Base-by-base conservation (phyloP, 2,329 filamentous ascomycete genomes). In the Zalaria sp. region DNA sequence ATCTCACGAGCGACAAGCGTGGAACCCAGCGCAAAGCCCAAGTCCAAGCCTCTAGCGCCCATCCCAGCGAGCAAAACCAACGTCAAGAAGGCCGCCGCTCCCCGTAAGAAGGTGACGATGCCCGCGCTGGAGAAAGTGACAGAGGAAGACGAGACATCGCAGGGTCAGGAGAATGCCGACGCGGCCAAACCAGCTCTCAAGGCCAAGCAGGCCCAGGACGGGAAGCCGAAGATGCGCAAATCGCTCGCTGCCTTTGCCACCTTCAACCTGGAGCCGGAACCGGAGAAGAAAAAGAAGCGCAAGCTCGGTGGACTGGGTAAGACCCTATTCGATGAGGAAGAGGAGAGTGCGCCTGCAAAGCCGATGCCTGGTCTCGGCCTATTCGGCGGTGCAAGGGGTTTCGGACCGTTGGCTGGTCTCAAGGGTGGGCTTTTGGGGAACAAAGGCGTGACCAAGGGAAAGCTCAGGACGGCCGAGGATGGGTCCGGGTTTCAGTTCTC, bases 181-280 rank as follows among this genome's bases (percentile, higher is more conserved):
- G 44, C 45, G 8, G 46, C 48, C 25, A 51, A 57, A 34, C 49
- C 51, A 5, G 43, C 59, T 4, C 55, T 56, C 4, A 64, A 65
- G 47, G 56, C 61, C 55, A 58, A 58, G 44, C 41, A 54, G 52
- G 43, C 53, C 52, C 43, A 65, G 66, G 44, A 57, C 27, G 18
- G 57, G 51, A 56, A 57, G 38, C 46, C 50, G 31, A 53, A 53
- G 45, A 53, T 53, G 25, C 63, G 66, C 51, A 71, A 70, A 45
- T 67, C 65, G 3, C 62, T 71, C 43, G 63, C 65, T 52, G 64
- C 65, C 5, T 70, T 62, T 40, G 54, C 54, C 3, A 52, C 58
- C 5, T 62, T 61, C 50, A 51, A 51, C 31, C 45, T 49, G 3
- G 53, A 55, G 39, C 50, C 55, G 6, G 56, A 57, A 27, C 47